Conservation (phyloP, 2,329 filamentous ascomycete genomes). For the Raffaelea albimanens region DNA sequence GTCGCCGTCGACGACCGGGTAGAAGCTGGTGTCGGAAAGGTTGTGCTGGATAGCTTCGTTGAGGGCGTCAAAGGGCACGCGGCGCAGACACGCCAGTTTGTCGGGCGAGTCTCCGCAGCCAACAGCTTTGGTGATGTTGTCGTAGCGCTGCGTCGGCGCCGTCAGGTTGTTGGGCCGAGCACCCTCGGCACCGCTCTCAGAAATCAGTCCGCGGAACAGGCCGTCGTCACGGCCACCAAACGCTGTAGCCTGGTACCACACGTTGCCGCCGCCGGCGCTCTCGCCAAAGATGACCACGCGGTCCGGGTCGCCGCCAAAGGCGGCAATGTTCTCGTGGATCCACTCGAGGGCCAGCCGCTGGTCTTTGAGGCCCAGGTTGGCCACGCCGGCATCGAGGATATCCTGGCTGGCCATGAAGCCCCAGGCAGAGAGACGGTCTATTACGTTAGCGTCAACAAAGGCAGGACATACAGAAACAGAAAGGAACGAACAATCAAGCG, state of each 20-base stretch:
- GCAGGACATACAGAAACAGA: neutral
- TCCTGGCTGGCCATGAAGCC: slow-evolving; percentile 37
- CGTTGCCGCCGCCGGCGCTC: slow-evolving; percentile 38
- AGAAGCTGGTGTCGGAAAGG: slow-evolving; percentile 9
- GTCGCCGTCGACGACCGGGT: slow-evolving; percentile 24
- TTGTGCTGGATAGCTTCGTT: neutral
- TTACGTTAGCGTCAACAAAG: neutral
- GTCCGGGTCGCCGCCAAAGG: slow-evolving; percentile 34
- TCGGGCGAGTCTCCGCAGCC: neutral
- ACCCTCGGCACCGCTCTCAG: slow-evolving; percentile 20
- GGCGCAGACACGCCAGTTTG: slow-evolving; percentile 18
- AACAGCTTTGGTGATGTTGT: neutral
- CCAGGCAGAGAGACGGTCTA: slow-evolving; percentile 22
- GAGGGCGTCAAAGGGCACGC: slow-evolving; percentile 21
- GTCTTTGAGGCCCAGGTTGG: slow-evolving; percentile 40
- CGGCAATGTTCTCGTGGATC: slow-evolving; percentile 38
- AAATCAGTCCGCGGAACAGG: slow-evolving; percentile 43
- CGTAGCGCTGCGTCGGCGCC: slow-evolving; percentile 15
- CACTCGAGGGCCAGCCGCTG: slow-evolving; percentile 38
- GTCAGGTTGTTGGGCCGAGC: slow-evolving; percentile 18
- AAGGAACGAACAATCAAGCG: neutral
- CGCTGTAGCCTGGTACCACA: slow-evolving; percentile 33
- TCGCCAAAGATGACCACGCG: slow-evolving; percentile 44
- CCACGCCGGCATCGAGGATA: slow-evolving; percentile 29
- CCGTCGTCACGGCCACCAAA: slow-evolving; percentile 42